Percentiles rank a stretch among this genome's conserved stretches.
These are phyloP conservation scores for Cytospora mali DNA, from an alignment of 2,329 filamentous ascomycete species.

Conservation along the genomic window DNA sequence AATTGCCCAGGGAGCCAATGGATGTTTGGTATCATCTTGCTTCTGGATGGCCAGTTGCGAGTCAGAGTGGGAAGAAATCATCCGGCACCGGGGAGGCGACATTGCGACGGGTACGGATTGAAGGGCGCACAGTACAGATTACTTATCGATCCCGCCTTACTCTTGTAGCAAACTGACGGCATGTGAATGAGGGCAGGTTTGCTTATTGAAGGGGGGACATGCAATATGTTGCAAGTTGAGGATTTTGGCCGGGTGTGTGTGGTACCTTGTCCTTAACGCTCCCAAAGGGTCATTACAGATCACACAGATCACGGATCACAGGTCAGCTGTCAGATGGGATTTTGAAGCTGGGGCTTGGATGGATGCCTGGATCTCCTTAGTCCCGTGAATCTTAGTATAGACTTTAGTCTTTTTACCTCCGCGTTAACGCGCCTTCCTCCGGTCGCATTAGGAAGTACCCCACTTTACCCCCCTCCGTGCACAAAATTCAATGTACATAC, in stretches of 20 bases:
- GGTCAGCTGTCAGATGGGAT: neutral
- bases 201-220: neutral
- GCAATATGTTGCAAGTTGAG: neutral
- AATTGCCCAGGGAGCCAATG: slow-evolving; percentile 6
- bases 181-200: neutral
- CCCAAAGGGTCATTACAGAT: neutral
- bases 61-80: slow-evolving; percentile 14
- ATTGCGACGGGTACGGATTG: slow-evolving; percentile 6
- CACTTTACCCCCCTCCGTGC: slow-evolving; percentile 17
- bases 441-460: slow-evolving; percentile 19
- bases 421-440: slow-evolving; percentile 13
- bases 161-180: too few species aligned
- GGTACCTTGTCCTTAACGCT: neutral
- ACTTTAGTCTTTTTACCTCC: neutral
- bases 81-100: slow-evolving; percentile 23
- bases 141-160: neutral
- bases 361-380: neutral
- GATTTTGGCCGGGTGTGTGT: neutral
- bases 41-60: slow-evolving; percentile 18
- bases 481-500: slow-evolving; percentile 20
- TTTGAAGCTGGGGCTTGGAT: neutral
- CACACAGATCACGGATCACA: neutral
- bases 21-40: slow-evolving; percentile 11
- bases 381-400: neutral
- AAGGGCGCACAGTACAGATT: slow-evolving; percentile 8